Evolutionary conservation across 176 grass and related monocot genomes (phyloP).

Genomic region (Olyra latifolia): DNA sequence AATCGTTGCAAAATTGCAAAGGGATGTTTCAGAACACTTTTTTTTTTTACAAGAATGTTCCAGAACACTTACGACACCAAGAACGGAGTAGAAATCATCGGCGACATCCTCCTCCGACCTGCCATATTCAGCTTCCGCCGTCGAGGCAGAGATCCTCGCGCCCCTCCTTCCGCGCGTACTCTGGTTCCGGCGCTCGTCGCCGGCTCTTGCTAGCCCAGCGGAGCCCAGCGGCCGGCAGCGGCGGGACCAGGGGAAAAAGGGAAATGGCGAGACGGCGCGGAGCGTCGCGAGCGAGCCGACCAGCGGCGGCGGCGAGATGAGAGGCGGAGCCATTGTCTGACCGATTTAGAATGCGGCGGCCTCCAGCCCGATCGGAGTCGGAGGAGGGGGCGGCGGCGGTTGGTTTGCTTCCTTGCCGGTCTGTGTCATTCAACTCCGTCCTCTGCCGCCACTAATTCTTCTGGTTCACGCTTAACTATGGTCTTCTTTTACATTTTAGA

Average conservation of each 20-base stretch:
- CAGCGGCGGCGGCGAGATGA: slow-evolving; percentile 29
- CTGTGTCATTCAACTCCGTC: background rate
- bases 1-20: background rate
- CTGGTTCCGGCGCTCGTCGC: slow-evolving; percentile 2
- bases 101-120: slow-evolving; percentile 45
- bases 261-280: slow-evolving; percentile 6
- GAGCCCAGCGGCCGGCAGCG: background rate
- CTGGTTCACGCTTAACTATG: slow-evolving; percentile 10
- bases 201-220: slow-evolving; percentile 7
- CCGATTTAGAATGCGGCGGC: background rate
- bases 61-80: slow-evolving; percentile 63
- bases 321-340: background rate
- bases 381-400: slow-evolving; percentile 6
- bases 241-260: slow-evolving; percentile 29
- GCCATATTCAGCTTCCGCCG: slow-evolving; percentile 37
- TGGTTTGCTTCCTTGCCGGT: slow-evolving; percentile 10
- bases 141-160: slow-evolving; percentile 24
- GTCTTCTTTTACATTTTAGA: background rate
- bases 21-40: background rate
- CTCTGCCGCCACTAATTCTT: slow-evolving; percentile 30
- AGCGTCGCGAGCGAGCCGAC: background rate
- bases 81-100: slow-evolving; percentile 84
- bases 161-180: slow-evolving; percentile 19
- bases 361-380: background rate
- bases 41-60: background rate